Conservation (phyloP, 2,329 filamentous ascomycete species). For the Pleurostoma richardsiae region DNA sequence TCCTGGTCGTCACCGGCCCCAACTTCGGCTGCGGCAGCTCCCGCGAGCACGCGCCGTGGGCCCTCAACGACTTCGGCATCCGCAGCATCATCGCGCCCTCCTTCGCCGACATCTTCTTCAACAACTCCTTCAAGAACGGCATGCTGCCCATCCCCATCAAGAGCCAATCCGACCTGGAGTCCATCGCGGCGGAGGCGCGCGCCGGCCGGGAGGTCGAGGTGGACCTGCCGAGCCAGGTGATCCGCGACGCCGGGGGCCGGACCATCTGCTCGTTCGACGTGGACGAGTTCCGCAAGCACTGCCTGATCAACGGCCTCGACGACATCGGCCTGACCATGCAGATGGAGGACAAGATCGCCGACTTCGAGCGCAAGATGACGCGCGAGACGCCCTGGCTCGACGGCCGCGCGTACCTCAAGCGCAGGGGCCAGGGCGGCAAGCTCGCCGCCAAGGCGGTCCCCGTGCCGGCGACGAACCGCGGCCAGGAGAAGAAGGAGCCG, state of each 20-base stretch:
- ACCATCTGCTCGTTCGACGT: slow-evolving; percentile 78
- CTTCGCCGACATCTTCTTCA: slow-evolving; percentile 92
- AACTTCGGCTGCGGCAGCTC: slow-evolving; percentile 96
- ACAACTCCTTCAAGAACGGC: slow-evolving; percentile 99
- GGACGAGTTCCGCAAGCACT: slow-evolving; percentile 92
- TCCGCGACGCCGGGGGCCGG: slow-evolving; percentile 71
- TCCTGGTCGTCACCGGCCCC: slow-evolving; percentile 82
- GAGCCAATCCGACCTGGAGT: slow-evolving; percentile 60
- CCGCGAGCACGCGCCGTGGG: slow-evolving; percentile 96
- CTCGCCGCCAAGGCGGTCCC: slow-evolving; percentile 57
- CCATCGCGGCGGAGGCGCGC: slow-evolving; percentile 70
- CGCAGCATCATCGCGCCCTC: slow-evolving; percentile 87
- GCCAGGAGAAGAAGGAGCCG: slow-evolving; percentile 77
- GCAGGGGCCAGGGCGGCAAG: slow-evolving; percentile 48
- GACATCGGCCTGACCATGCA: slow-evolving; percentile 95
- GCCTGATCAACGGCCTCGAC: slow-evolving; percentile 86
- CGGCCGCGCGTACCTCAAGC: slow-evolving; percentile 73
- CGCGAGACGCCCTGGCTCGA: slow-evolving; percentile 86
- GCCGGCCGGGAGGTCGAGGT: slow-evolving; percentile 83
- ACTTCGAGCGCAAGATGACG: slow-evolving; percentile 75
- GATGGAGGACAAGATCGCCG: slow-evolving; percentile 80
- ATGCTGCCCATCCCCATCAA: slow-evolving; percentile 84
- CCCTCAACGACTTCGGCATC: slow-evolving; percentile 93
- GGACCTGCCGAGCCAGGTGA: slow-evolving; percentile 77
- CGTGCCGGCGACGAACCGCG: slow-evolving; percentile 84